Evolutionary conservation across 306 rosid species (phyloP).

Genomic region (Dalbergia oliveri): DNA sequence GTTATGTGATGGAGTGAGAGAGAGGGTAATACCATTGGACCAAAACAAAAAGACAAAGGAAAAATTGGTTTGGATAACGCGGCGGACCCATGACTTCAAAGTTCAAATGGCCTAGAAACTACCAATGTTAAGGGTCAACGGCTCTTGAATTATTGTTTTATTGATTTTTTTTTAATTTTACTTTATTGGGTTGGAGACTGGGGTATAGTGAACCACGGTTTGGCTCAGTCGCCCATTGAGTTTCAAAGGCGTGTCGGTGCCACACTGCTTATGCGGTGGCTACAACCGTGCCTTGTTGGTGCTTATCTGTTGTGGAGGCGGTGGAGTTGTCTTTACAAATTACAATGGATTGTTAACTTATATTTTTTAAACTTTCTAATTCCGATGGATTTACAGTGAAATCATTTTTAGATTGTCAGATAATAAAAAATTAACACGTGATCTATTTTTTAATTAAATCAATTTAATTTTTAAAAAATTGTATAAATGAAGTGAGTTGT

Average conservation of each 20-base stretch:
- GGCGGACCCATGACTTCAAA: conserved; percentile 27
- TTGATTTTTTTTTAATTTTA: neutral
- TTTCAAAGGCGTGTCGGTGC: conserved; percentile 9
- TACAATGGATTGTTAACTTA: neutral
- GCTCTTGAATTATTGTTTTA: neutral
- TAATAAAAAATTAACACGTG: too few relatives aligned
- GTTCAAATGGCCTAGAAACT: conserved; percentile 18
- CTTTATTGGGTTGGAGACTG: neutral
- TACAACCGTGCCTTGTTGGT: neutral
- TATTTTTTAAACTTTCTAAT: neutral
- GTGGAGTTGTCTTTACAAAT: neutral
- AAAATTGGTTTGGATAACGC: conserved; percentile 12
- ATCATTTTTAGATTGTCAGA: too few relatives aligned
- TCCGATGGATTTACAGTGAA: too few relatives aligned
- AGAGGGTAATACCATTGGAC: neutral
- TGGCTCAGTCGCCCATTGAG: neutral
- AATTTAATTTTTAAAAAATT: too few relatives aligned
- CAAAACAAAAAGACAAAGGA: neutral
- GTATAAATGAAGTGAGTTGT: too few relatives aligned
- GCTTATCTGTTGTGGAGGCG: neutral
- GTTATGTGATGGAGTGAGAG: too few relatives aligned
- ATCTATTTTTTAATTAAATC: too few relatives aligned
- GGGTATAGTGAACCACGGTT: too few relatives aligned
- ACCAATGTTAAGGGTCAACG: conserved; percentile 28
- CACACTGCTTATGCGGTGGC: neutral